A percentile compares a stretch with the other conserved stretches of the same genome.
These are phyloP conservation scores for Pythium insidiosum DNA, from an alignment of 352 stramenopile genomes.

Conservation along the genomic window DNA sequence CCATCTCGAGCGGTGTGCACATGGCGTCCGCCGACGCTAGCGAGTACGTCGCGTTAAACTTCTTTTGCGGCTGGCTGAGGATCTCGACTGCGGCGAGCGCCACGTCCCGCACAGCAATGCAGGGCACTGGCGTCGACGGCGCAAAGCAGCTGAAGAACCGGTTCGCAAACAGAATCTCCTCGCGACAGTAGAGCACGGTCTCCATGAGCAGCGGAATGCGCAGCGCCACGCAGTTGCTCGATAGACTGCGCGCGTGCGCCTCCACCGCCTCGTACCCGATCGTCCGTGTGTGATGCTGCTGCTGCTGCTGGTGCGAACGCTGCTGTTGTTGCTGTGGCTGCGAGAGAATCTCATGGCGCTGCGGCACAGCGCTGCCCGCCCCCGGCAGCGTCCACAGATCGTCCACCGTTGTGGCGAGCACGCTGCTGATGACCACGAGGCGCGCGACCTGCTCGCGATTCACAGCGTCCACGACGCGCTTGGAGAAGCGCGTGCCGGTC, in stretches of 20 bases:
- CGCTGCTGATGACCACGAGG: constrained; percentile 59
- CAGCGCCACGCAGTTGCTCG: constrained; percentile 44
- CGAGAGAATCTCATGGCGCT: too few species aligned
- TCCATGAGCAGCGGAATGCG: constrained; percentile 73
- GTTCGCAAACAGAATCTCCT: constrained; percentile 64
- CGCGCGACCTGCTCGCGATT: constrained; percentile 31
- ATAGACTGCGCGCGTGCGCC: constrained; percentile 36
- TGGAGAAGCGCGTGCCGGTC: constrained; percentile 54
- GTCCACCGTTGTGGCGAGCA: constrained; percentile 38
- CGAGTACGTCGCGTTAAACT: constrained; percentile 42
- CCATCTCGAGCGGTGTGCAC: constrained; percentile 38
- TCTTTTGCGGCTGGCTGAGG: constrained; percentile 23
- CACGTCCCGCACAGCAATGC: constrained; percentile 62
- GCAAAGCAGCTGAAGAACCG: constrained; percentile 49
- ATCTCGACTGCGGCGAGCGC: constrained; percentile 40
- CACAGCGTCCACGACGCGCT: constrained; percentile 54
- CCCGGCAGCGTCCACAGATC: constrained; percentile 17
- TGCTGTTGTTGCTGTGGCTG: too few species aligned
- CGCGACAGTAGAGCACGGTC: constrained; percentile 61
- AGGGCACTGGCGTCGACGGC: constrained; percentile 36
- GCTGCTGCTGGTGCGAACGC: constrained; percentile 12
- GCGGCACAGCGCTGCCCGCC: not conserved
- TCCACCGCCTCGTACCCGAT: constrained; percentile 60
- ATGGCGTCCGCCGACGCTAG: constrained; percentile 31
- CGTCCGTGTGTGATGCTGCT: constrained; percentile 1